These are phyloP conservation scores for Lipomyces lipofer DNA, from an alignment of 805 yeast species.

Conservation along the genomic window DNA sequence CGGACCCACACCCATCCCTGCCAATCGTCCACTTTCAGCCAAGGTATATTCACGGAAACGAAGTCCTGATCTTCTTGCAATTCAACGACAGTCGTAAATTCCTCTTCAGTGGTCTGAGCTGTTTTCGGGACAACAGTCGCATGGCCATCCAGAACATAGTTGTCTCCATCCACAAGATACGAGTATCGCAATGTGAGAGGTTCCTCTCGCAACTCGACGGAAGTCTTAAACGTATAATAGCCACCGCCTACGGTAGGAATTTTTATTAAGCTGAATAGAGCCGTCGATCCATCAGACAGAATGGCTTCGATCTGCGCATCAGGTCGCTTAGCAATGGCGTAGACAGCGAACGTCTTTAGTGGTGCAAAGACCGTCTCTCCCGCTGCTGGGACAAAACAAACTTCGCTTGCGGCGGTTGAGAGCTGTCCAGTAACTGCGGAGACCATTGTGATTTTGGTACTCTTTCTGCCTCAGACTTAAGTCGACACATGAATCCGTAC, in stretches of 20 bases:
- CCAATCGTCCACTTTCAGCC: background rate
- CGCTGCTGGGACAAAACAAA: background rate
- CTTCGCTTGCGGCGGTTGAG: no score
- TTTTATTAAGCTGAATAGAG: background rate
- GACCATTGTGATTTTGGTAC: no score
- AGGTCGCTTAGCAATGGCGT: background rate
- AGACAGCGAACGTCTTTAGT: background rate
- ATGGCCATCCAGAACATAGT: background rate
- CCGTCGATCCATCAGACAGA: background rate
- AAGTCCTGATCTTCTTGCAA: background rate
- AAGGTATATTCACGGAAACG: background rate
- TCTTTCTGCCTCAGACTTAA: no score
- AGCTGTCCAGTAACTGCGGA: no score
- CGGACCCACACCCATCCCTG: conserved; percentile 2
- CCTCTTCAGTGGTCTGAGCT: background rate
- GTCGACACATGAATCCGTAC: no score
- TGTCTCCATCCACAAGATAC: background rate
- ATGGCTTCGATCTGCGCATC: background rate
- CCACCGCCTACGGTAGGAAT: background rate
- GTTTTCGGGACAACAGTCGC: background rate
- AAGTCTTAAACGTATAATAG: background rate
- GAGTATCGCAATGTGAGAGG: background rate
- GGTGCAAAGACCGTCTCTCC: background rate
- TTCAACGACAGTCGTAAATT: background rate
- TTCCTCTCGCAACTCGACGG: background rate